Evolutionary conservation across 768 basidiomycete species (phyloP), one percentile per base, ranked within the genome.

Genomic region (Hericium coralloides): DNA sequence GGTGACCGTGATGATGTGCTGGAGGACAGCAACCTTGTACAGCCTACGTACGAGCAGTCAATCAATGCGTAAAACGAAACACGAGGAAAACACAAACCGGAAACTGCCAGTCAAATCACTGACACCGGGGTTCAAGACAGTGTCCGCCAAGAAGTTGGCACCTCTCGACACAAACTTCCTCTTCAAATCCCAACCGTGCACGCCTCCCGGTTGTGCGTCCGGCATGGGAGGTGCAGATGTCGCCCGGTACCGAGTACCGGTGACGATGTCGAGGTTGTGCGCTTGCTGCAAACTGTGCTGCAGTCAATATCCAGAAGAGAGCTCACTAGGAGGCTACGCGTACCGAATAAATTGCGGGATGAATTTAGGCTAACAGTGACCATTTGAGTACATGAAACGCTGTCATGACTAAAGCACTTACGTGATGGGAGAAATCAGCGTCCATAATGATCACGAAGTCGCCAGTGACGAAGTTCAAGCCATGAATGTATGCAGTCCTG

Each of bases 401-500:
- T n/a, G 8, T 14, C 9, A 45, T 22, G n/a, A 36, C 4, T 12
- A 20, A 15, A 12, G 49, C 4, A 72, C 87, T 48, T 72, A 92
- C 92, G 63, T 95, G 93, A 66, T 95, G 93, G 5, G 92, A 94
- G 71, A 95, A 94, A 73, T 95, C 93, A 52, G 93, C 93, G 64
- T 95, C 93, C 93, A 95, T 95, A 68, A 95, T 95, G 66, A 95
- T 90, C 20, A 94, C 91, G 72, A 94, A 95, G 70, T 92, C 90
- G 9, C 93, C 93, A 0, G 85, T 85, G 63, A 87, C 88, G 70
- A 89, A 95, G 63, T 91, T 85, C 50, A 95, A 76, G 12, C 93
- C 93, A 66, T 95, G 89, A 38, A 95, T 89, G 67, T 95, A 95
- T 37, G 93, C 93, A 20, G 93, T 94, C 56, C 91, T 93, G 60